Percentiles rank a stretch among this genome's conserved stretches.
Conservation (phyloP, 1,284 basidiomycete genomes). For the Ceratobasidium sp. region DNA sequence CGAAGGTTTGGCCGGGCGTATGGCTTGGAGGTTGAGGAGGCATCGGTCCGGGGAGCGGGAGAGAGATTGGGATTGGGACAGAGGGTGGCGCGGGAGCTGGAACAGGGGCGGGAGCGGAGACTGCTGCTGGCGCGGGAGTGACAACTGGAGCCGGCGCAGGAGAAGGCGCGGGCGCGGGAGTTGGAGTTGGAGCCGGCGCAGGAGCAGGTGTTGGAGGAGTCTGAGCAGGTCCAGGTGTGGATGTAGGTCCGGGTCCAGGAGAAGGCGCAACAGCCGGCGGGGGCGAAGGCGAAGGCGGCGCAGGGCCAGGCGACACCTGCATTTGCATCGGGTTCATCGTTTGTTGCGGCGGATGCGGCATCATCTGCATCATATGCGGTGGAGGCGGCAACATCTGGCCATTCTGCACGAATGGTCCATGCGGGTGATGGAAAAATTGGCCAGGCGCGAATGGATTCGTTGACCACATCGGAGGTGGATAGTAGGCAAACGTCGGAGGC, state of each 20-base stretch:
- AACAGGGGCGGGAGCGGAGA: not conserved
- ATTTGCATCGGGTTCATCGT: slow-evolving; percentile 45
- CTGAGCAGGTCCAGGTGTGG: not conserved
- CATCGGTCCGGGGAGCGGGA: not conserved
- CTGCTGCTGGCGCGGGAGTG: not conserved
- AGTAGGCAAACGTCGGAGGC: slow-evolving; percentile 26
- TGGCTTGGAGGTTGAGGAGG: slow-evolving; percentile 52
- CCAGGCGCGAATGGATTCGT: slow-evolving; percentile 20
- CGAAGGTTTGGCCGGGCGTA: slow-evolving; percentile 76
- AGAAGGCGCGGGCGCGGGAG: slow-evolving; percentile 14
- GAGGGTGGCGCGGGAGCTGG: not conserved
- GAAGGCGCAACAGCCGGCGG: slow-evolving; percentile 13
- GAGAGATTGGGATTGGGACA: not conserved
- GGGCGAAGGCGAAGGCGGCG: slow-evolving; percentile 52
- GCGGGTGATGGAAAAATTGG: slow-evolving; percentile 43
- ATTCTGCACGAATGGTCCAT: slow-evolving; percentile 21
- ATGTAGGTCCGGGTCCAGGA: not conserved
- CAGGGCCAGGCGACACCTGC: slow-evolving; percentile 52
- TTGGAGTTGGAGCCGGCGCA: slow-evolving; percentile 8
- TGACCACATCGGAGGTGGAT: slow-evolving; percentile 22
- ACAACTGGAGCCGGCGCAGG: slow-evolving; percentile 4
- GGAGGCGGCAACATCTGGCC: slow-evolving; percentile 41
- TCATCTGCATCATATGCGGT: slow-evolving; percentile 29
- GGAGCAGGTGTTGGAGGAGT: not conserved
- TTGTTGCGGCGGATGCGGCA: slow-evolving; percentile 37